A percentile compares a stretch with the other conserved stretches of the same genome.
Evolutionary conservation across 768 basidiomycete genomes (phyloP).

Genomic region (Boletus reticulatus): DNA sequence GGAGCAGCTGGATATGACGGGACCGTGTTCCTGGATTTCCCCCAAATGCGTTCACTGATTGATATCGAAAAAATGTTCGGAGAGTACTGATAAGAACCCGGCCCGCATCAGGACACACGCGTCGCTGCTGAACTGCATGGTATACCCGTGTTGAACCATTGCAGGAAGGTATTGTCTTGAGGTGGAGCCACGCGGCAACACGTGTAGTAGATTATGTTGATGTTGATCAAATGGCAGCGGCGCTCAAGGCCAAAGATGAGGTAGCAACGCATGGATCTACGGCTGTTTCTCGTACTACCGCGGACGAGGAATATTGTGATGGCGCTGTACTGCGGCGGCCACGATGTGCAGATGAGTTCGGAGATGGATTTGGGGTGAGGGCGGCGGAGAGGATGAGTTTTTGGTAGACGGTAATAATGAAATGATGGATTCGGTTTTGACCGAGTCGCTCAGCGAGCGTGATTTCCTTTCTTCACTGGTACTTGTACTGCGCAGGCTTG

Average conservation of each 20-base stretch:
- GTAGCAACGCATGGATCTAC: neutral
- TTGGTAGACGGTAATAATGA: too few species aligned
- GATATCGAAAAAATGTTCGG: too few species aligned
- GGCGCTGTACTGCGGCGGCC: too few species aligned
- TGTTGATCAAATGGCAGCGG: neutral
- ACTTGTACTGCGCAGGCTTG: conserved; percentile 23
- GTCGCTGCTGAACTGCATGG: conserved; percentile 2
- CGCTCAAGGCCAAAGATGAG: neutral
- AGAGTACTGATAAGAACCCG: too few species aligned
- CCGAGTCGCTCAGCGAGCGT: conserved; percentile 18
- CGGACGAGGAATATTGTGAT: too few species aligned
- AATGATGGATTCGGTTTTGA: conserved; percentile 24
- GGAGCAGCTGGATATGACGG: too few species aligned
- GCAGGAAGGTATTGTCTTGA: neutral
- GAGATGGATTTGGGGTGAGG: conserved; percentile 9
- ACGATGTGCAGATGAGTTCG: neutral
- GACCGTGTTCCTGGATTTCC: neutral
- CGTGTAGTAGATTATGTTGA: neutral
- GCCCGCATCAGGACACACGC: neutral
- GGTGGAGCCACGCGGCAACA: conserved; percentile 2
- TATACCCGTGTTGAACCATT: neutral
- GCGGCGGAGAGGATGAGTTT: conserved; percentile 8
- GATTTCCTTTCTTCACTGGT: conserved; percentile 26
- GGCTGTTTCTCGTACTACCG: neutral
- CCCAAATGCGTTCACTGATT: neutral